These are phyloP conservation scores for Myxozyma vanderwaltii DNA, from an alignment of 805 yeast species.

Conservation along the genomic window DNA sequence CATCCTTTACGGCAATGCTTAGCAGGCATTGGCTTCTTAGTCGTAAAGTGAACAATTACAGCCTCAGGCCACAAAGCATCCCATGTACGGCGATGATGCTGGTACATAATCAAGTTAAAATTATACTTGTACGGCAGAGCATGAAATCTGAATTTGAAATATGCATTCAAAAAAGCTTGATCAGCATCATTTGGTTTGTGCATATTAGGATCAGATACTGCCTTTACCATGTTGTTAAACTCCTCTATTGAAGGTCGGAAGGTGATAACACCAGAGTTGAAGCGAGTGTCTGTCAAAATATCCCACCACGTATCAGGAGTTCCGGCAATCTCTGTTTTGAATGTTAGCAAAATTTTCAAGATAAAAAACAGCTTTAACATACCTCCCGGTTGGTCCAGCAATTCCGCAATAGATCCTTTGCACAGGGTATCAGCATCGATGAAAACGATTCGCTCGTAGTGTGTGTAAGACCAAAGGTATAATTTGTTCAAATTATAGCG, in stretches of 20 bases:
- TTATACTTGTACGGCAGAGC: slow-evolving; percentile 37
- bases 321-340: slow-evolving; percentile 35
- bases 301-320: slow-evolving; percentile 39
- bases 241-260: slow-evolving; percentile 38
- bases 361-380: background rate
- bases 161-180: slow-evolving; percentile 37
- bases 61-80: slow-evolving; percentile 37
- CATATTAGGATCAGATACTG: slow-evolving; percentile 37
- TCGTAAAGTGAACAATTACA: slow-evolving; percentile 36
- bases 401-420: slow-evolving; percentile 36
- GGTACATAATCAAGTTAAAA: slow-evolving; percentile 36
- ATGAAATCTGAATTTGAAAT: slow-evolving; percentile 32
- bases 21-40: slow-evolving; percentile 34
- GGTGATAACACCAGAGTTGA: slow-evolving; percentile 37
- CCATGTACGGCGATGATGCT: slow-evolving; percentile 33
- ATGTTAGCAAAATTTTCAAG: background rate
- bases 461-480: slow-evolving; percentile 54
- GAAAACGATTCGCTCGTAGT: slow-evolving; percentile 50
- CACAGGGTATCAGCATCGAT: slow-evolving; percentile 56
- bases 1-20: slow-evolving; percentile 27
- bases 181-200: slow-evolving; percentile 39
- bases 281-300: slow-evolving; percentile 32
- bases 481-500: slow-evolving; percentile 52
- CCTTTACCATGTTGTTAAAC: slow-evolving; percentile 33
- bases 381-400: slow-evolving; percentile 37